Base-by-base conservation (phyloP, 352 stramenopile genomes). In the Globisporangium canariense region DNA sequence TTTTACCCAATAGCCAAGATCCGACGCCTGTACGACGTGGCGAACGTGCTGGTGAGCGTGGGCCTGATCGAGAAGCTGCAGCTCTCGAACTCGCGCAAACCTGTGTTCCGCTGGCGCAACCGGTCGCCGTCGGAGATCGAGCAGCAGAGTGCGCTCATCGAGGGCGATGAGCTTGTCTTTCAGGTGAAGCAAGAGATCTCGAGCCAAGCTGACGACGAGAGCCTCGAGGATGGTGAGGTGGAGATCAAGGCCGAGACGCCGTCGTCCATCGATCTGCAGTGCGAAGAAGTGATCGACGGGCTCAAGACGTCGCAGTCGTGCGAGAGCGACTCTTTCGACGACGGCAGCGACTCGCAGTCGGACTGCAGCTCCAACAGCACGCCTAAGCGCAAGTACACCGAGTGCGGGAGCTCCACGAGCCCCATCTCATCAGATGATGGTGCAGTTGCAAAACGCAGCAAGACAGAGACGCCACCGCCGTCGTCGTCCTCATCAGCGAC, bases 1-100 rank as follows among this genome's bases (percentile, higher is more conserved):
- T 28, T 25, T 28, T 28, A 28, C 25, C 25, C 25, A 28, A 45
- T 69, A 95, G 87, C 96, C 52, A 98, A 98, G 67, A 97, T 98
- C 65, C 90, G 97, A 18, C 84, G 97, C 28, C 84, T 99, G 30
- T 99, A 99, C 65, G 97, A 99, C 63, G 97, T 99, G 70, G 97
- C 96, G 10, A 99, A 99, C 71, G 96, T 99, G 8, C 86, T 99
- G 25, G 80, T 95, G 3, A 94, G 84, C 55, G 81, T 99, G 14
- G 93, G 94, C 0, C 78, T 99, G 40, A 93, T 98, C 38, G 83
- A 96, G 64, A 98, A 98, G 63, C 66, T 94, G 40, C 87, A 92
- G 56, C 63, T 95, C 13, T 88, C 83, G 3, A 88, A 88, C 64
- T 91, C 81, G 7, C 85, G 87, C 38, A 95, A 95, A 57, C 87